These are phyloP conservation scores for Orbilia brochopaga DNA, from an alignment of 2,329 filamentous ascomycete genomes.

Conservation along the genomic window DNA sequence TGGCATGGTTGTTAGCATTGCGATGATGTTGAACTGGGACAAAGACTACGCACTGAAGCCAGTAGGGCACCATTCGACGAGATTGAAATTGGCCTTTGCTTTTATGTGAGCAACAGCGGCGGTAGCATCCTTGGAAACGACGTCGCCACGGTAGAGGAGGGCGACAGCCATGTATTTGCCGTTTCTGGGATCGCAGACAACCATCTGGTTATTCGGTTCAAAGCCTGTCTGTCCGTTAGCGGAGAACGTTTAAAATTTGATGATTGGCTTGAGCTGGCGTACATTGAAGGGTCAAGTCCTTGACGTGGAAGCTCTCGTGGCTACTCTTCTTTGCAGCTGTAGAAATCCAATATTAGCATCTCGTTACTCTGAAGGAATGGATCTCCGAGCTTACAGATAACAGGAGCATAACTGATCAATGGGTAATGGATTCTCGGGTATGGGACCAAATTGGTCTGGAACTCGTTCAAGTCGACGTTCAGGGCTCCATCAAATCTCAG, in stretches of 20 bases:
- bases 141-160: constrained; percentile 71
- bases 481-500: constrained; percentile 70
- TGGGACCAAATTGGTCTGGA: constrained; percentile 73
- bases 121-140: constrained; percentile 68
- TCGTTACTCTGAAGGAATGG: not conserved
- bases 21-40: not conserved
- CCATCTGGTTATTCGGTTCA: constrained; percentile 73
- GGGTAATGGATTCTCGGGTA: constrained; percentile 73
- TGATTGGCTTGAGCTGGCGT: constrained; percentile 49
- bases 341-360: constrained; percentile 16
- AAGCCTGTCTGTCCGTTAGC: constrained; percentile 61
- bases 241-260: not conserved
- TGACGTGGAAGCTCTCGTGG: constrained; percentile 86
- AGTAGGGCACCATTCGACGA: constrained; percentile 73
- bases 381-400: constrained; percentile 61
- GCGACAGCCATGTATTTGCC: constrained; percentile 74
- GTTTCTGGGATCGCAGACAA: constrained; percentile 70
- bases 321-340: constrained; percentile 70
- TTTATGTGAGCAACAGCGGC: constrained; percentile 68
- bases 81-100: constrained; percentile 69
- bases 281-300: constrained; percentile 73
- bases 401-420: constrained; percentile 69
- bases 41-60: constrained; percentile 62
- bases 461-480: constrained; percentile 72
- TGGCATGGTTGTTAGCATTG: constrained; percentile 8